These are phyloP conservation scores for Chlorella sp. DNA, from an alignment of 139 green algal species.

Conservation along the genomic window DNA sequence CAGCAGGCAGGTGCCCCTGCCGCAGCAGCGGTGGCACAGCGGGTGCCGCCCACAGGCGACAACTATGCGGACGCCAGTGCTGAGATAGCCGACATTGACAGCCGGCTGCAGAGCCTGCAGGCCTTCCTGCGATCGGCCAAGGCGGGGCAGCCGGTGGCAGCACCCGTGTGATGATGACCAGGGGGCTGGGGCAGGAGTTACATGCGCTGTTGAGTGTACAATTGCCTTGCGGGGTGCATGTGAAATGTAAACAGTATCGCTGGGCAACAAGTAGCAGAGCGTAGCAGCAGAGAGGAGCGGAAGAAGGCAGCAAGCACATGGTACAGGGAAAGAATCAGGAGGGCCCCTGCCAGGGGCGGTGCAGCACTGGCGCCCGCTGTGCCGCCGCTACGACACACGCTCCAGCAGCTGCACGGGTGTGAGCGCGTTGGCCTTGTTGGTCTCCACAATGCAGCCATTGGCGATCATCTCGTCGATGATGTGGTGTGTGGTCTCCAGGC, in stretches of 20 bases:
- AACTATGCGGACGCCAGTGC: constrained; percentile 67
- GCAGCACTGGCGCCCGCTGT: no score
- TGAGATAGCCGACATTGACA: constrained; percentile 90
- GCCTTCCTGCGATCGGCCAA: constrained; percentile 83
- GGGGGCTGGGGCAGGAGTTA: no score
- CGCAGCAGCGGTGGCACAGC: neutral
- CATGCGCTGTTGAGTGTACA: neutral
- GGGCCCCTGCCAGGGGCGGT: no score
- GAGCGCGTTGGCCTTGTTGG: constrained; percentile 92
- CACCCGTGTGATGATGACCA: neutral
- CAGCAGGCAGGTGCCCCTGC: neutral
- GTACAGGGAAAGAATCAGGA: no score
- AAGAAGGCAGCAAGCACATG: no score
- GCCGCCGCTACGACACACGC: neutral
- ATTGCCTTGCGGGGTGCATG: no score
- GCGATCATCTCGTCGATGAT: constrained; percentile 95
- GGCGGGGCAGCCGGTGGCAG: constrained; percentile 7
- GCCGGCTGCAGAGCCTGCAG: constrained; percentile 81
- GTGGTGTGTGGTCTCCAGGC: constrained; percentile 95
- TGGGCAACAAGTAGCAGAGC: neutral
- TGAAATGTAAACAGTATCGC: neutral
- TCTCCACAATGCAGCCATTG: constrained; percentile 96
- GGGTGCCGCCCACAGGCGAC: neutral
- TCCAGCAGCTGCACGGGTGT: constrained; percentile 66
- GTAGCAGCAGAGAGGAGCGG: no score